These are phyloP conservation scores for Skeletonema marinoi DNA, from an alignment of 108 stramenopile species.

Conservation along the genomic window DNA sequence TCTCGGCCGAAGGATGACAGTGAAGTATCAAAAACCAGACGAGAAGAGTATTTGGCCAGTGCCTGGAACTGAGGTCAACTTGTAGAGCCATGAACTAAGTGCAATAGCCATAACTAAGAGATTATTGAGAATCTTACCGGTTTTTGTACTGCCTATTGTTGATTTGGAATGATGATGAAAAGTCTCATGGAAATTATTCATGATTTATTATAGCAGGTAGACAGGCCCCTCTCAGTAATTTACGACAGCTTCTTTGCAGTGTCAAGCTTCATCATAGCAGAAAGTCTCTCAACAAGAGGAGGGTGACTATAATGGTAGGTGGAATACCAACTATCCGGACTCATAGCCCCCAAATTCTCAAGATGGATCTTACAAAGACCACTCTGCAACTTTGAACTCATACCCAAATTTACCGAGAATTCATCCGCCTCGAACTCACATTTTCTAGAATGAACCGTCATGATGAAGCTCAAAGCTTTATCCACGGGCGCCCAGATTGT, in stretches of 20 bases:
- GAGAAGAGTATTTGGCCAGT: conserved; percentile 86
- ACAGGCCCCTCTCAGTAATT: background rate
- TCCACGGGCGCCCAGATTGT: conserved; percentile 97
- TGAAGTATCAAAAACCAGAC: conserved; percentile 87
- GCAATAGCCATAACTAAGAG: too few species aligned
- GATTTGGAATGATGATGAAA: background rate
- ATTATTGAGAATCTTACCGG: background rate
- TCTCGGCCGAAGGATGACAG: conserved; percentile 84
- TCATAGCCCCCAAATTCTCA: conserved; percentile 94
- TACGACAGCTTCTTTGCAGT: conserved; percentile 53
- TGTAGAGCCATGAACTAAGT: too few species aligned
- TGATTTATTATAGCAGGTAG: background rate
- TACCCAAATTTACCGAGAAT: conserved; percentile 90
- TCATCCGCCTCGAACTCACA: conserved; percentile 95
- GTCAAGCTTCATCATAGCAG: conserved; percentile 90
- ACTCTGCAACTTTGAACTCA: conserved; percentile 78
- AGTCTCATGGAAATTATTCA: background rate
- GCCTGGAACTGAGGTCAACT: conserved; percentile 12
- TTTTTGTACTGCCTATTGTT: background rate
- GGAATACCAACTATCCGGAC: conserved; percentile 88
- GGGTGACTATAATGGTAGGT: conserved; percentile 98
- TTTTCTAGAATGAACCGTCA: conserved; percentile 88
- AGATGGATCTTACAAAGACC: conserved; percentile 96
- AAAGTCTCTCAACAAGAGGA: conserved; percentile 94
- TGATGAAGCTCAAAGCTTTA: conserved; percentile 86